These are phyloP conservation scores for Achaetomium macrosporum DNA, from an alignment of 2,329 filamentous ascomycete species.

Conservation along the genomic window DNA sequence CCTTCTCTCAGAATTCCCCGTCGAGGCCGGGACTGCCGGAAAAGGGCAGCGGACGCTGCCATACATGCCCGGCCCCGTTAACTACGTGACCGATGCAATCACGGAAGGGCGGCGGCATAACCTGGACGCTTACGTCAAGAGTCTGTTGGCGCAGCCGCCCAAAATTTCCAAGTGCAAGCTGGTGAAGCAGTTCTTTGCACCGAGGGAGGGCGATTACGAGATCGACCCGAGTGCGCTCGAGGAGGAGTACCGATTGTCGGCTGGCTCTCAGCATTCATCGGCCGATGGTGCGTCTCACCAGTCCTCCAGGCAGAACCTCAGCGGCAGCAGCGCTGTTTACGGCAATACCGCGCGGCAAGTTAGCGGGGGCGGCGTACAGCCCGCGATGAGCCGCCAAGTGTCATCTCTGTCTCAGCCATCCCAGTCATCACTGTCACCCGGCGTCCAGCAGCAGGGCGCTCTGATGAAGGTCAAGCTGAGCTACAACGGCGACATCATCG, in stretches of 20 bases:
- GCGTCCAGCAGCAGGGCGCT: conserved; percentile 40
- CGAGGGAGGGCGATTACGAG: conserved; percentile 86
- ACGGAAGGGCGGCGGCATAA: conserved; percentile 90
- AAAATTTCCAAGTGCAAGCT: conserved; percentile 81
- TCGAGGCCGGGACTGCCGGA: conserved; percentile 83
- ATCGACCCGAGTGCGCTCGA: conserved; percentile 64
- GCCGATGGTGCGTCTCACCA: conserved; percentile 57
- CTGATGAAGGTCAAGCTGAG: conserved; percentile 92
- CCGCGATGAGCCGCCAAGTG: conserved; percentile 38
- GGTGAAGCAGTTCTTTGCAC: conserved; percentile 86
- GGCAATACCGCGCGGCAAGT: conserved; percentile 40
- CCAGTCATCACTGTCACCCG: conserved; percentile 50
- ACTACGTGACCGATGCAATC: conserved; percentile 96
- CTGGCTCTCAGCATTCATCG: conserved; percentile 60
- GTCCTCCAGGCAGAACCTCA: conserved; percentile 59
- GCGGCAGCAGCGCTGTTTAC: conserved; percentile 31
- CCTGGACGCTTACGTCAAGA: conserved; percentile 92
- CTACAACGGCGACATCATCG: conserved; percentile 86
- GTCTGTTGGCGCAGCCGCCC: conserved; percentile 71
- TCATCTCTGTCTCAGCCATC: conserved; percentile 48
- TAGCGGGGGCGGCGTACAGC: conserved; percentile 27
- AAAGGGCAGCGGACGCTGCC: conserved; percentile 75
- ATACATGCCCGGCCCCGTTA: conserved; percentile 97
- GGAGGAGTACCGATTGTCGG: conserved; percentile 70
- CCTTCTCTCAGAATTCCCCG: conserved; percentile 83